These are phyloP conservation scores for Neotropicomus parvogracilis DNA, from an alignment of 1,284 basidiomycete genomes.

Conservation along the genomic window DNA sequence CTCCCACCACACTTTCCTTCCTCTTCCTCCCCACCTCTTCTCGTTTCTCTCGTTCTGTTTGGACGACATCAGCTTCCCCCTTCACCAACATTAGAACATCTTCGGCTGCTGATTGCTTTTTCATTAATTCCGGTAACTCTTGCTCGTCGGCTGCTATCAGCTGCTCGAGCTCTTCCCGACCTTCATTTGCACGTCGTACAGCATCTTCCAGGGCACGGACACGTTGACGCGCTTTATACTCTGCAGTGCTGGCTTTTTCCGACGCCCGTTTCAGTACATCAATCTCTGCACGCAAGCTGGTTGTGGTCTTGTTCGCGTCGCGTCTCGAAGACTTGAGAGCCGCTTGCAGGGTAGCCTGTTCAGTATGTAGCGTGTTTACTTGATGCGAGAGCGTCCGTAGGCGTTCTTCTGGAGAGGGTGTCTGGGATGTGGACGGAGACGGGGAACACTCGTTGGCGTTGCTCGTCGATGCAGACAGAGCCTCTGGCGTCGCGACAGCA, in stretches of 20 bases:
- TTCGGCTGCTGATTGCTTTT: constrained; percentile 47
- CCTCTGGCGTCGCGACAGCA: constrained; percentile 14
- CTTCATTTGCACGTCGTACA: constrained; percentile 61
- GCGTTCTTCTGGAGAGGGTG: constrained; percentile 54
- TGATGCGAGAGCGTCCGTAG: constrained; percentile 57
- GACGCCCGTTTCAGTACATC: constrained; percentile 68
- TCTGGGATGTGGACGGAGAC: constrained; percentile 27
- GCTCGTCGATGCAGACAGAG: constrained; percentile 15
- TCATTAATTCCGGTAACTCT: constrained; percentile 47
- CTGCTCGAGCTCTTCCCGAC: constrained; percentile 54
- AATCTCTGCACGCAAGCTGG: constrained; percentile 69
- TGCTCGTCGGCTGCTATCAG: constrained; percentile 49
- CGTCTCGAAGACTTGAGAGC: constrained; percentile 66
- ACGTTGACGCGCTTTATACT: constrained; percentile 69
- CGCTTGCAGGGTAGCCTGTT: constrained; percentile 56
- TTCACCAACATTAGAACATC: constrained; percentile 37
- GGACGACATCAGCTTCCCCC: constrained; percentile 38
- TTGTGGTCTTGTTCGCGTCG: constrained; percentile 72
- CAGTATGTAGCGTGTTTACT: constrained; percentile 51
- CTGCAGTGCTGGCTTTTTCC: constrained; percentile 63
- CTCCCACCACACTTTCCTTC: constrained; percentile 50
- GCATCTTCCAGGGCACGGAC: constrained; percentile 74
- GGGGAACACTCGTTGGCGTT: constrained; percentile 16
- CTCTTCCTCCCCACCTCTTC: constrained; percentile 56
- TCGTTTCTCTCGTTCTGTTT: constrained; percentile 49